Evolutionary conservation across 768 basidiomycete genomes (phyloP).

Genomic region (Lentinula raphanica): DNA sequence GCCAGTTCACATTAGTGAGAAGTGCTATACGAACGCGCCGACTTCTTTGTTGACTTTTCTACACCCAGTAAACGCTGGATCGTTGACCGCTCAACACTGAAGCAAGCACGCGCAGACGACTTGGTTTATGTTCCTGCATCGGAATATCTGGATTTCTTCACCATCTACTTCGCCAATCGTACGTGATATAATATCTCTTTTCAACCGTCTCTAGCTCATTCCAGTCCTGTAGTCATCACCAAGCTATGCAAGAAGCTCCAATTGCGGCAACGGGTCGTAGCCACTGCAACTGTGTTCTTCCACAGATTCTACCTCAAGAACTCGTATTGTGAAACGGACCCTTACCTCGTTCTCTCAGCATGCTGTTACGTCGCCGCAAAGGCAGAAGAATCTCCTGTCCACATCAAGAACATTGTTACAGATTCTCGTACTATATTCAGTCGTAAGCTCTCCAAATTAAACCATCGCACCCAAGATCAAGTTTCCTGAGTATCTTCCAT

Average conservation of each 20-base stretch:
- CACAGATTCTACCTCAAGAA: slow-evolving; percentile 97
- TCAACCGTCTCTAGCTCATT: background rate
- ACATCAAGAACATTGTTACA: slow-evolving; percentile 86
- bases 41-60: background rate
- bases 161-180: slow-evolving; percentile 89
- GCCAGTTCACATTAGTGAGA: slow-evolving; percentile 82
- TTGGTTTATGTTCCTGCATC: slow-evolving; percentile 72
- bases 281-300: slow-evolving; percentile 94
- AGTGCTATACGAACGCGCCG: slow-evolving; percentile 7
- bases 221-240: slow-evolving; percentile 56
- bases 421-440: slow-evolving; percentile 78
- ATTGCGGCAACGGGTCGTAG: slow-evolving; percentile 85
- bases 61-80: slow-evolving; percentile 82
- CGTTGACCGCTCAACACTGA: slow-evolving; percentile 72
- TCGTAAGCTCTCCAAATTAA: slow-evolving; percentile 37
- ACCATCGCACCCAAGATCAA: background rate
- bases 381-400: slow-evolving; percentile 92
- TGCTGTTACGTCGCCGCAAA: slow-evolving; percentile 97
- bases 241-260: slow-evolving; percentile 80
- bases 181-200: slow-evolving; percentile 8
- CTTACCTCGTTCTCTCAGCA: slow-evolving; percentile 85
- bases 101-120: slow-evolving; percentile 73
- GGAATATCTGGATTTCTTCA: slow-evolving; percentile 73
- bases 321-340: slow-evolving; percentile 92
- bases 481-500: background rate